These are phyloP conservation scores for Exophiala calicioides DNA, from an alignment of 2,329 filamentous ascomycete genomes.

Conservation along the genomic window DNA sequence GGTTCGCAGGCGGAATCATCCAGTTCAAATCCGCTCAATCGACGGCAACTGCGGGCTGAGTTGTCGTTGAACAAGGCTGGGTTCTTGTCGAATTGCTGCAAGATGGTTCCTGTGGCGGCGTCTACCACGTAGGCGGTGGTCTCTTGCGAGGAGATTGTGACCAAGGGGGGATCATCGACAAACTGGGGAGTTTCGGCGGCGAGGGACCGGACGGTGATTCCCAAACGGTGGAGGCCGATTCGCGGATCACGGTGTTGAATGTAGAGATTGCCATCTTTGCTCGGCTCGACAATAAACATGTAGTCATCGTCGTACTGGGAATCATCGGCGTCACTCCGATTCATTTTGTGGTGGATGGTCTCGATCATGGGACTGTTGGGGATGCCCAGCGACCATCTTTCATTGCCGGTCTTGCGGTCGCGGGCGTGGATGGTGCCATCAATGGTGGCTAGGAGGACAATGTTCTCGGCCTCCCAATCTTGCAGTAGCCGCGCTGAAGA, in stretches of 20 bases:
- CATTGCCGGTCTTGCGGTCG: constrained; percentile 80
- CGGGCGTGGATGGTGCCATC: constrained; percentile 93
- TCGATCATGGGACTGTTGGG: constrained; percentile 83
- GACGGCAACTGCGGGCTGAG: constrained; percentile 68
- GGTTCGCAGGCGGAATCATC: constrained; percentile 74
- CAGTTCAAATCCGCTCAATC: constrained; percentile 61
- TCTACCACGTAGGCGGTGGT: constrained; percentile 88
- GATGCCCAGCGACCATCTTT: constrained; percentile 81
- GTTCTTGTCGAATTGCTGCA: constrained; percentile 74
- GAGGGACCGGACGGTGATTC: constrained; percentile 67
- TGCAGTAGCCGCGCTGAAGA: constrained; percentile 93
- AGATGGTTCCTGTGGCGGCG: constrained; percentile 76
- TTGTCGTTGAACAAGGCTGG: constrained; percentile 20
- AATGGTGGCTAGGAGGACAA: constrained; percentile 99
- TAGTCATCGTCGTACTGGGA: constrained; percentile 73
- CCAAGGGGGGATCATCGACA: constrained; percentile 71
- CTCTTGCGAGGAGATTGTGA: constrained; percentile 90
- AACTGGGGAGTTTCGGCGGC: constrained; percentile 79
- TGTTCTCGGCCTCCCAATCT: constrained; percentile 99
- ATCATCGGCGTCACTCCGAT: constrained; percentile 62
- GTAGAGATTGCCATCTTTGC: constrained; percentile 80
- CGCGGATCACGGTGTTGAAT: constrained; percentile 71
- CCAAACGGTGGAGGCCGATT: constrained; percentile 49
- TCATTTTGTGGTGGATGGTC: constrained; percentile 75
- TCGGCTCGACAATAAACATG: constrained; percentile 94